Evolutionary conservation across 2,329 filamentous ascomycete genomes (phyloP), one percentile per base, ranked within the genome.

Genomic region (Fusarium virguliforme): DNA sequence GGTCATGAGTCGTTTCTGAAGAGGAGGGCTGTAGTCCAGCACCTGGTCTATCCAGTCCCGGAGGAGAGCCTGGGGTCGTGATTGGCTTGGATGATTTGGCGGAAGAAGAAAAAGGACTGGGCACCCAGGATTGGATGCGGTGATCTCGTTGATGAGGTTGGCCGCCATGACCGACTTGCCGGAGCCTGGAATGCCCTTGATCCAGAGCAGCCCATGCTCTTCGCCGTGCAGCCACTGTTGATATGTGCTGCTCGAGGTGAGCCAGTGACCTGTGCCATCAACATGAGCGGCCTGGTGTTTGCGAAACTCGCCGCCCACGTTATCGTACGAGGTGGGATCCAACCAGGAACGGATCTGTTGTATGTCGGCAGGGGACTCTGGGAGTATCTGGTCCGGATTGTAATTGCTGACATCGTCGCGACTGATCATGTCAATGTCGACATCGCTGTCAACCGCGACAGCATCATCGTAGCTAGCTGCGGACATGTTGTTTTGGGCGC

Each of bases 51-150:
- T 68, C 78, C 78, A 83, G 62, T 83, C 81, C 8, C 78, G 75
- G 10, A 82, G 51, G 3, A 81, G 57, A 6, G 75, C 72, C 4
- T 60, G 53, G 1, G 77, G 1, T 70, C 61, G 43, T 80, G 78
- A 40, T 83, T 83, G 1, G 78, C 77, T 22, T 79, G 74, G 48
- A 82, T 78, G 34, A 81, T 82, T 58, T 82, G 79, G 2, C 81
- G 77, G 48, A 82, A 83, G 71, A 82, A 83, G 67, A 83, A 83
- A 67, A 77, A 81, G 71, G 0, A 83, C 77, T 0, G 79, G 79
- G 40, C 30, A 18, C 46, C 72, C 4, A 1, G 57, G 58, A 0
- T 54, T 41, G 10, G 55, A 26, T 30, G 18, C 37, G 30, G 41
- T n/a, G 3, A 71, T 30, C 7, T 74, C 48, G 3, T 73, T 12